phyloP scores from a whole-genome alignment of 345 rosid genomes.

The Brassica juncea region DNA sequence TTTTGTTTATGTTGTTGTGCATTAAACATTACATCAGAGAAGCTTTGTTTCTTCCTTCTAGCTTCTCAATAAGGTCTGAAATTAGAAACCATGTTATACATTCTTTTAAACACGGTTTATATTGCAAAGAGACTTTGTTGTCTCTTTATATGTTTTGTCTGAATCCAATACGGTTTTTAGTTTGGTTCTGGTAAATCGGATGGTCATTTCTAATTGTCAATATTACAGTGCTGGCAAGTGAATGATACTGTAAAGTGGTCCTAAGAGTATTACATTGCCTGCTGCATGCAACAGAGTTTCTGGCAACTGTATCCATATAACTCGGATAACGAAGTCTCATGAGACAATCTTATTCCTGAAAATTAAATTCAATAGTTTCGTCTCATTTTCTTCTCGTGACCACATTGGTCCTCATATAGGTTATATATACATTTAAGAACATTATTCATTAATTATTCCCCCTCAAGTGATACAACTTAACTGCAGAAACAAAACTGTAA shows the following conservation, averaged over 20 bases:
- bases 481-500: slow-evolving; percentile 30
- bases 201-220: neutral
- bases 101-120: slow-evolving; percentile 26
- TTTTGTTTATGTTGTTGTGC: slow-evolving; percentile 31
- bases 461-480: slow-evolving; percentile 30
- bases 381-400: slow-evolving; percentile 30
- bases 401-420: slow-evolving; percentile 8
- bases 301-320: slow-evolving; percentile 38
- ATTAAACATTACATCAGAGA: slow-evolving; percentile 17
- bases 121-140: neutral
- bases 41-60: slow-evolving; percentile 25
- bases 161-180: neutral
- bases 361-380: neutral
- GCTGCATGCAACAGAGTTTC: slow-evolving; percentile 38
- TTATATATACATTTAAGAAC: slow-evolving; percentile 5
- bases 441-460: slow-evolving; percentile 29
- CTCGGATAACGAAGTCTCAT: slow-evolving; percentile 43
- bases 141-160: neutral
- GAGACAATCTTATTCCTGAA: slow-evolving; percentile 25
- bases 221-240: slow-evolving; percentile 2
- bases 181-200: neutral
- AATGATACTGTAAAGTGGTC: slow-evolving; percentile 36
- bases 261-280: slow-evolving; percentile 14
- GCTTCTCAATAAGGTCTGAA: slow-evolving; percentile 42
- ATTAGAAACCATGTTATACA: slow-evolving; percentile 21